Evolutionary conservation across 345 rosid genomes (phyloP), one percentile per base, ranked within the genome.

Genomic region (Salix arbutifolia): DNA sequence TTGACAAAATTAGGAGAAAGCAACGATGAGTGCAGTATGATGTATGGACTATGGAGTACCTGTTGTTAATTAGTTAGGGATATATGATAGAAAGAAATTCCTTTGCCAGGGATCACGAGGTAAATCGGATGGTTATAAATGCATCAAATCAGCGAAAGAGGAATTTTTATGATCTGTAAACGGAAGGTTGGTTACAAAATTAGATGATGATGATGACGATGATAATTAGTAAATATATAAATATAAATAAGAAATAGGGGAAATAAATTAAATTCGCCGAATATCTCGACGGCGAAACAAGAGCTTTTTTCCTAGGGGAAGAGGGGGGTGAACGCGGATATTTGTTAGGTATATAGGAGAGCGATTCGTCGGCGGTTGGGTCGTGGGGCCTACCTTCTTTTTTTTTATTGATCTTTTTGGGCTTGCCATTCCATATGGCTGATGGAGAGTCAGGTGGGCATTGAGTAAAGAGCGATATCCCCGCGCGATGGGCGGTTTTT

Each of bases 61-160:
- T 58, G 62, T 56, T 40, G 44, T 40, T 40, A 40, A 11, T 21
- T 17, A 11, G 13, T 1, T 10, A 17, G 38, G 2, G 60, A 18
- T 62, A 2, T 8, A 10, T 19, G 48, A 53, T 0, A 21, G 65
- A 44, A 1, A 13, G 13, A n/a, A 3, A 7, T 73, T 23, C 23
- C 4, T 42, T 19, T 12, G 61, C 46, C 79, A 56, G 69, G 74
- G 74, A 79, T 88, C 87, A 69, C 84, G 77, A 83, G 79, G 82
- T 61, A 56, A 90, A 89, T 88, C 90, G n/a, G 66, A 80, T 81
- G 91, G 90, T 79, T 81, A 50, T 65, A 75, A 89, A 85, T 77
- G 71, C 52, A 31, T 68, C 33, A 21, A 44, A 10, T 3, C 6
- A 8, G 8, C 28, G 52, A 25, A 12, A 37, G 18, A 10, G 31